phyloP scores from a whole-genome alignment of 2,329 filamentous ascomycete species.

The Colletotrichum phormii region DNA sequence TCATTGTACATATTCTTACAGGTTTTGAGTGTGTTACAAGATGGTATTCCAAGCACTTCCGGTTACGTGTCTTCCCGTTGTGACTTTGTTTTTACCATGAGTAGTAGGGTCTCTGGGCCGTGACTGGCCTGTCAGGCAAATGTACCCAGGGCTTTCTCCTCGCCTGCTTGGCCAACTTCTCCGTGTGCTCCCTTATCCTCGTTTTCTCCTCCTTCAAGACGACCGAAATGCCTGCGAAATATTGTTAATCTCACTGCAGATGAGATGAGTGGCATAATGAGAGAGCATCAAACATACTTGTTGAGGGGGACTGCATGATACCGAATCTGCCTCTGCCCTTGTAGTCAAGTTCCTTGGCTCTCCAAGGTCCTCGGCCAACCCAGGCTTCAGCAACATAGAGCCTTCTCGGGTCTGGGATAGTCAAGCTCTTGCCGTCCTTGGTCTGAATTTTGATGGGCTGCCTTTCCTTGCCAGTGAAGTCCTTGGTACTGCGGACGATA shows the following conservation, averaged over 20 bases:
- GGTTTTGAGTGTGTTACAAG: constrained; percentile 11
- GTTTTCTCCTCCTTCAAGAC: constrained; percentile 95
- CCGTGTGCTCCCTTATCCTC: constrained; percentile 81
- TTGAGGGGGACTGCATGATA: constrained; percentile 76
- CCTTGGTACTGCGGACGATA: constrained; percentile 57
- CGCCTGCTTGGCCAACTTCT: constrained; percentile 80
- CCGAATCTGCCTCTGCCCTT: constrained; percentile 81
- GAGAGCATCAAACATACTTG: constrained; percentile 68
- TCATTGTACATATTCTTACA: constrained; percentile 37
- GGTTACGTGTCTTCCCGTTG: not conserved
- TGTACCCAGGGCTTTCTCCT: constrained; percentile 87
- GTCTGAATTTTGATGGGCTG: constrained; percentile 69
- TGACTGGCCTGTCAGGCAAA: constrained; percentile 86
- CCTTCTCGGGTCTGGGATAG: constrained; percentile 78
- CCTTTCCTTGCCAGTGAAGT: constrained; percentile 17
- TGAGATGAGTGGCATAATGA: not conserved
- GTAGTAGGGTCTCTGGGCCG: constrained; percentile 89
- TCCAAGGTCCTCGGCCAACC: constrained; percentile 82
- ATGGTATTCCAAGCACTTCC: not conserved
- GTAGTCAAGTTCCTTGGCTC: constrained; percentile 70
- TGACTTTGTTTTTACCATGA: constrained; percentile 74
- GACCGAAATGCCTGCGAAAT: constrained; percentile 75
- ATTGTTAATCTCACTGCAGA: not conserved
- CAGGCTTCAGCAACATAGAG: constrained; percentile 95
- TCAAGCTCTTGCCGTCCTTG: constrained; percentile 79